phyloP scores from a whole-genome alignment of 371 early-diverging fungal species.

The Gilbertella persicaria region DNA sequence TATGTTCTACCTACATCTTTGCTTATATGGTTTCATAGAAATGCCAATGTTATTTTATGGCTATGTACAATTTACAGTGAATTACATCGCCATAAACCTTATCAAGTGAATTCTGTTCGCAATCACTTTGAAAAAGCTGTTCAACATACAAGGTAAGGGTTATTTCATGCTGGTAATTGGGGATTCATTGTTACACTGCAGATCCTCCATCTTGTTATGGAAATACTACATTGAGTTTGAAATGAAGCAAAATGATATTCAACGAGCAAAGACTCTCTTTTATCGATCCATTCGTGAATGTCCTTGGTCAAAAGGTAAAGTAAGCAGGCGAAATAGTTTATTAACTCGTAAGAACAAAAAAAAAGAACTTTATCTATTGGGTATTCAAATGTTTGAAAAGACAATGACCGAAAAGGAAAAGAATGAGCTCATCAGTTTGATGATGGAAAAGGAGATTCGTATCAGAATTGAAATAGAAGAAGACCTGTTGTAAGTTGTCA shows the following conservation, averaged over 20 bases:
- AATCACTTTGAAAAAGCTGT: conserved; percentile 64
- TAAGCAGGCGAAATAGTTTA: conserved; percentile 11
- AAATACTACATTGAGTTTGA: conserved; percentile 64
- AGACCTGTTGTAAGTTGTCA: conserved; percentile 8
- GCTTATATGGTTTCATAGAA: conserved; percentile 27
- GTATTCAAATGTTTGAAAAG: conserved; percentile 43
- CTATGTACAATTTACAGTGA: conserved; percentile 63
- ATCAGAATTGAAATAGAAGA: conserved; percentile 42
- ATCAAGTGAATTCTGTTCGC: conserved; percentile 57
- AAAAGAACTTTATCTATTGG: conserved; percentile 58
- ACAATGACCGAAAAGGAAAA: conserved; percentile 52
- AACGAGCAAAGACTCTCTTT: conserved; percentile 52
- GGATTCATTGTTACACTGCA: conserved; percentile 1
- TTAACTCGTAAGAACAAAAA: background rate
- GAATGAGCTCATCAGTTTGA: conserved; percentile 53
- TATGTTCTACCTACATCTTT: background rate
- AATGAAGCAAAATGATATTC: conserved; percentile 32
- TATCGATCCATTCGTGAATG: conserved; percentile 66
- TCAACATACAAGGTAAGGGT: conserved; percentile 46
- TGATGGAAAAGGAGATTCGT: conserved; percentile 72
- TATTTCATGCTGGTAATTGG: no score
- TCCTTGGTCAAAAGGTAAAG: conserved; percentile 76
- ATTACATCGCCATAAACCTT: conserved; percentile 58
- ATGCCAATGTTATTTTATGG: conserved; percentile 61
- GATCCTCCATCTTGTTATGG: conserved; percentile 60